Base-by-base conservation (phyloP, 805 yeast species). In the Candida yuanshanica region DNA sequence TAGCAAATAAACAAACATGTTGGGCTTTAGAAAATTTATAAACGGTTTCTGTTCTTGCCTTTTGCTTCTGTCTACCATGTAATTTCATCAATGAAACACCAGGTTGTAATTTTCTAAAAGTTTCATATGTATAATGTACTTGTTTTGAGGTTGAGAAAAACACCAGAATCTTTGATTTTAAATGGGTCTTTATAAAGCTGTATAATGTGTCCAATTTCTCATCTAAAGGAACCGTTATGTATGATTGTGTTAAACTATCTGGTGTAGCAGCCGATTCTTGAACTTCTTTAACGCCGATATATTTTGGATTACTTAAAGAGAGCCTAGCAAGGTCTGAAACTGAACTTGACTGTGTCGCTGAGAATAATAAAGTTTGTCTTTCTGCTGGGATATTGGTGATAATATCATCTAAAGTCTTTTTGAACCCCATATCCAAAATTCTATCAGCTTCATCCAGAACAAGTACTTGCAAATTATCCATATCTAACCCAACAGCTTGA, bases 391-490 rank as follows among this genome's bases (percentile, higher is more conserved):
- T 66, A 41, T 73, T 63, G 31, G 78, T 70, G 23, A 91, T 66
- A 24, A 91, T 88, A 29, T 73, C 68, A 37, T 81, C 77, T 7
- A 86, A 75, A 24, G 88, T 88, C 32, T 68, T 69, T 35, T 78
- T 77, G 58, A 90, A 88, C 17, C 93, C 85, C 41, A 80, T 64
- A 58, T 90, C 98, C 33, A 91, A 65, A 32, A 90, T 69, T 53
- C 90, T 77, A 55, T 93, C 99, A 8, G 98, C 98, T 63, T 93
- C 98, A 62, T 93, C 99, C 35, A 93, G 62, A 2, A 93, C 82
- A 6, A 86, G 72, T 79, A 73, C 51, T 82, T 93, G 48, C 82
- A 75, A 8, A 75, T 42, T 88, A 80, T 74, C 7, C 64, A 63
- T 0, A 83, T 75, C 58, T 73, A 79, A 11, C 80, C 86, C 41